phyloP scores from a whole-genome alignment of 2,329 filamentous ascomycete genomes.

The Penicillium palitans region DNA sequence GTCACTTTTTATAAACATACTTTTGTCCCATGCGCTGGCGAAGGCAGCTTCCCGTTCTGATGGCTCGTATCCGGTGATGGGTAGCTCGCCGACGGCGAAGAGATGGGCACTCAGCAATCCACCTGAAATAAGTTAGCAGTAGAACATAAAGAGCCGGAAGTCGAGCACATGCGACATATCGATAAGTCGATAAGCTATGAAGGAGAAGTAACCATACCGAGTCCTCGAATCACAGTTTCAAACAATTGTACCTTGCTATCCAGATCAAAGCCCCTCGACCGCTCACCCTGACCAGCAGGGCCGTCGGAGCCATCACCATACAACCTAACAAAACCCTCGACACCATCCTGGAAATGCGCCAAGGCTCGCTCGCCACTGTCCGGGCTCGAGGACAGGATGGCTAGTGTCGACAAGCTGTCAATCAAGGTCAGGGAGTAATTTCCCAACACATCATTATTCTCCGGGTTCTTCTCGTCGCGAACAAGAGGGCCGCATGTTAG shows the following conservation, averaged over 20 bases:
- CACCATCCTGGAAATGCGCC: constrained; percentile 74
- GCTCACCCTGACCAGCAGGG: constrained; percentile 66
- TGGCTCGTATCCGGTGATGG: constrained; percentile 75
- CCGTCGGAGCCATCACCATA: constrained; percentile 83
- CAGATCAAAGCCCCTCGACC: constrained; percentile 82
- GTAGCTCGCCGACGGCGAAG: constrained; percentile 87
- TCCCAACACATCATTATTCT: constrained; percentile 90
- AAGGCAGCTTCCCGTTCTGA: constrained; percentile 36
- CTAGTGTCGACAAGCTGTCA: constrained; percentile 90
- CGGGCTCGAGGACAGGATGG: constrained; percentile 74
- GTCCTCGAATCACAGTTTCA: constrained; percentile 91
- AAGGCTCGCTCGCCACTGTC: constrained; percentile 63
- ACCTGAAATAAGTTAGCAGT: constrained; percentile 48
- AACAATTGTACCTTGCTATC: constrained; percentile 99
- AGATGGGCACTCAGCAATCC: constrained; percentile 89
- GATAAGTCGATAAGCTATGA: not conserved
- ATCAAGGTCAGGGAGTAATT: constrained; percentile 97
- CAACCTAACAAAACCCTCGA: constrained; percentile 71
- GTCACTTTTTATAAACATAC: constrained; percentile 19
- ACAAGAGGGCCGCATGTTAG: constrained; percentile 81
- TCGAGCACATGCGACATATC: not conserved
- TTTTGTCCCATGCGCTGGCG: constrained; percentile 46
- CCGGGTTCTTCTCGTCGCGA: constrained; percentile 77
- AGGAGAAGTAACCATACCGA: constrained; percentile 32
- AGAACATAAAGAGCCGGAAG: not conserved